Conservation (phyloP, 2,329 filamentous ascomycete species). For the Pochonia chlamydosporia region DNA sequence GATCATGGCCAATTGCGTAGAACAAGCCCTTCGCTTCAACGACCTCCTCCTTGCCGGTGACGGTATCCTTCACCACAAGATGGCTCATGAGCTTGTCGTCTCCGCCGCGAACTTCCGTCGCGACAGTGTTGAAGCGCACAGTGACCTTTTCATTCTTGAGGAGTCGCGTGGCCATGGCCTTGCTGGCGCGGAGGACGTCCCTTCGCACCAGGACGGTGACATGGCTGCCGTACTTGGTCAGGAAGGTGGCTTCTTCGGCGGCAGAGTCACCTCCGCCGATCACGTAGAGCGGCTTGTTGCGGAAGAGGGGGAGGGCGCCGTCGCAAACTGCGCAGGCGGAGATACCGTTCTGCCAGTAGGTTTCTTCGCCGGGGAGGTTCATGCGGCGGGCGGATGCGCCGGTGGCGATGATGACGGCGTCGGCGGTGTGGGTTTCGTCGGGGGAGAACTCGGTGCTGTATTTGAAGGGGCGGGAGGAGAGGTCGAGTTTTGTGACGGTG, state of each 20-base stretch:
- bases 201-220: conserved; percentile 89
- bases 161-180: conserved; percentile 85
- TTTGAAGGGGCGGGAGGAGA: conserved; percentile 80
- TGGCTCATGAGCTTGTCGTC: conserved; percentile 83
- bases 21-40: conserved; percentile 89
- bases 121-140: conserved; percentile 78
- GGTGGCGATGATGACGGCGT: conserved; percentile 89
- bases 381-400: conserved; percentile 87
- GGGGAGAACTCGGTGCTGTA: conserved; percentile 89
- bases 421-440: conserved; percentile 77
- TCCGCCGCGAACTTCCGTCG: conserved; percentile 79
- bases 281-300: conserved; percentile 90
- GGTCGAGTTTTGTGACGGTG: conserved; percentile 83
- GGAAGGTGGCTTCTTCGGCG: conserved; percentile 93
- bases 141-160: conserved; percentile 83
- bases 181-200: conserved; percentile 80
- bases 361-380: conserved; percentile 79
- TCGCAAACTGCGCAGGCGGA: conserved; percentile 97
- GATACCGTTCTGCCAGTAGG: conserved; percentile 96
- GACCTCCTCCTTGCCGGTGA: conserved; percentile 72
- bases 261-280: conserved; percentile 96
- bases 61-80: conserved; percentile 74
- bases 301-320: conserved; percentile 93
- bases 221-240: conserved; percentile 95
- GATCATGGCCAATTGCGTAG: conserved; percentile 96